Base-by-base conservation (phyloP, 371 early-diverging fungal species). In the Mucor lusitanicus region DNA sequence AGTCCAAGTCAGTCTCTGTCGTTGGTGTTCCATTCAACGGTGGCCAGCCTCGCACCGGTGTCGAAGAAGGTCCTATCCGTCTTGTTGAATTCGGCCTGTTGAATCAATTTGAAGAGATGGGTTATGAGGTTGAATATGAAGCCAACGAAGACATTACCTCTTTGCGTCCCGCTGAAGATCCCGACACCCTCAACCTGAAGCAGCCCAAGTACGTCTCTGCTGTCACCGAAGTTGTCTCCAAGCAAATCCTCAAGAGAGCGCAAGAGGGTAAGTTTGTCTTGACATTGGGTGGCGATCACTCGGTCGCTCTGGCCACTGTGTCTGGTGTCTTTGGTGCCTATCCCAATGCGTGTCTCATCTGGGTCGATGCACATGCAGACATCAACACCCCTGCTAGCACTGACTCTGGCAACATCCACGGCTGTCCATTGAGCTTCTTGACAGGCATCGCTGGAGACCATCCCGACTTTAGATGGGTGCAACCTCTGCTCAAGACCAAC, bases 351-450 rank as follows among this genome's bases (percentile, higher is more conserved):
- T 94, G 96, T 65, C 89, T 98, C 65, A 87, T 98, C 63, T 98
- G 98, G 99, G 91, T 98, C 9, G 97, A 98, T 76, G 97, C 97
- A 21, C 98, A 98, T 73, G 94, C 96, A 56, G 95, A 97, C 79
- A 97, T 98, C 84, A 98, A 98, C 84, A 96, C 98, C 21, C 94
- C 95, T n/a, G 89, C 83, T 37, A 84, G 91, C 25, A 95, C 97
- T 8, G 85, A 84, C 33, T 91, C 94, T 17, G 99, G 99, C 30
- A 97, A 98, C 79, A 87, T 98, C 48, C 99, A 98, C 71, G 99
- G 99, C 8, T 96, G 96, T 80, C 98, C 99, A 21, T 75, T 97
- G 33, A 90, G 96, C 17, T 98, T 95, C 81, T 76, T 98, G 54
- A 84, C 93, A 59, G 97, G 97, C 17, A 87, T 98, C 58, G 89